These are phyloP conservation scores for Gremmenia infestans DNA, from an alignment of 2,329 filamentous ascomycete species.

Conservation along the genomic window DNA sequence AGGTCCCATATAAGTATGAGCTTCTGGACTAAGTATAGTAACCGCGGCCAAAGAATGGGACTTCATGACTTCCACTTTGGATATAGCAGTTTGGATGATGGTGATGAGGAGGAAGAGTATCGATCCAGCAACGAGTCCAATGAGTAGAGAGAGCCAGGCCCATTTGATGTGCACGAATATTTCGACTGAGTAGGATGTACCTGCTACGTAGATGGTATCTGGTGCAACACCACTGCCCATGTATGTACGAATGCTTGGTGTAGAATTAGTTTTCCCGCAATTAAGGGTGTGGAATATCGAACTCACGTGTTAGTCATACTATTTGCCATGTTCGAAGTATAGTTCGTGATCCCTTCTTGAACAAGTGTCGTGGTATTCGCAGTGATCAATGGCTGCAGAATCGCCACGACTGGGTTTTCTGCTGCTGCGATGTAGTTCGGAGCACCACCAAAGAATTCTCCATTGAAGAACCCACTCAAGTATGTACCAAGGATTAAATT, in stretches of 20 bases:
- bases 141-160: neutral
- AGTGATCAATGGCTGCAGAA: neutral
- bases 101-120: neutral
- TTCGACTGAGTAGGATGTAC: neutral
- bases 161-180: neutral
- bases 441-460: no score
- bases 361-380: neutral
- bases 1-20: neutral
- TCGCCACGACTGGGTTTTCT: no score
- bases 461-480: no score
- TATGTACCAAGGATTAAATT: no score
- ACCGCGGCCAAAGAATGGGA: neutral
- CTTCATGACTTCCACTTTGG: neutral
- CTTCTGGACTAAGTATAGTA: neutral
- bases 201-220: neutral
- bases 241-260: neutral
- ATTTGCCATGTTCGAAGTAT: neutral
- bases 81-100: neutral
- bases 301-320: neutral
- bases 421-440: no score
- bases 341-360: neutral
- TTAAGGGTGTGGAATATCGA: neutral
- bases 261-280: neutral
- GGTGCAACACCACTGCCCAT: neutral
- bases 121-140: neutral